Percentiles rank a stretch among this genome's conserved stretches.
phyloP scores from a whole-genome alignment of 768 basidiomycete genomes.

The Podaxis sp. region DNA sequence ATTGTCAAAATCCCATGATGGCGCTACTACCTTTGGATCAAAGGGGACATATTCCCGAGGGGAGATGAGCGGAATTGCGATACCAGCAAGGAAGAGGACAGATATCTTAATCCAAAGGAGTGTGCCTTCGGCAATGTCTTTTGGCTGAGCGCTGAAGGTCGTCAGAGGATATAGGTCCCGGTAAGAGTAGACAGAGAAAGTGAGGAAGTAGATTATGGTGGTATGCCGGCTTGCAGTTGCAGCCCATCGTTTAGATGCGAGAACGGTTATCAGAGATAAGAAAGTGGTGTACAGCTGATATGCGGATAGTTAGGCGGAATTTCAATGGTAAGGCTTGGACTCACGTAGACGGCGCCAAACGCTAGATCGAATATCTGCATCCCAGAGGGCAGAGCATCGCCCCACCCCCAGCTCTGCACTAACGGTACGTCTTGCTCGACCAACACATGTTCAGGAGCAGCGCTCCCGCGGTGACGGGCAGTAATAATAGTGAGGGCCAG shows the following conservation, averaged over 20 bases:
- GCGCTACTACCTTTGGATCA: conserved; percentile 15
- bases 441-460: conserved; percentile 13
- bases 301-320: conserved; percentile 1
- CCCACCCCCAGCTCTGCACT: conserved; percentile 11
- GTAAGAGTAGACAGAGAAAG: conserved; percentile 18
- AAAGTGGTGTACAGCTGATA: not conserved
- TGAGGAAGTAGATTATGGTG: conserved; percentile 12
- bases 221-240: conserved; percentile 43
- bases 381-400: conserved; percentile 14
- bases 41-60: conserved; percentile 20
- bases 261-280: conserved; percentile 42
- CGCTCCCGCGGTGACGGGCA: conserved; percentile 29
- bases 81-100: conserved; percentile 10
- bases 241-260: conserved; percentile 39
- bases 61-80: conserved; percentile 15
- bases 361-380: conserved; percentile 30
- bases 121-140: conserved; percentile 17
- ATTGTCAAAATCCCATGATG: not conserved
- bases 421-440: conserved; percentile 28
- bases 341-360: conserved; percentile 15
- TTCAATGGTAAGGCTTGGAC: conserved; percentile 30
- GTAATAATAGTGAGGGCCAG: conserved; percentile 49
- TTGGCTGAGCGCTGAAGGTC: conserved; percentile 15
- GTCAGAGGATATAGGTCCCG: conserved; percentile 20
- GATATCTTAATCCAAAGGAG: conserved; percentile 21